A percentile compares a stretch with the other conserved stretches of the same genome.
These are phyloP conservation scores for Geotrichum phurueaensis DNA, from an alignment of 1,139 yeast species.

Conservation along the genomic window DNA sequence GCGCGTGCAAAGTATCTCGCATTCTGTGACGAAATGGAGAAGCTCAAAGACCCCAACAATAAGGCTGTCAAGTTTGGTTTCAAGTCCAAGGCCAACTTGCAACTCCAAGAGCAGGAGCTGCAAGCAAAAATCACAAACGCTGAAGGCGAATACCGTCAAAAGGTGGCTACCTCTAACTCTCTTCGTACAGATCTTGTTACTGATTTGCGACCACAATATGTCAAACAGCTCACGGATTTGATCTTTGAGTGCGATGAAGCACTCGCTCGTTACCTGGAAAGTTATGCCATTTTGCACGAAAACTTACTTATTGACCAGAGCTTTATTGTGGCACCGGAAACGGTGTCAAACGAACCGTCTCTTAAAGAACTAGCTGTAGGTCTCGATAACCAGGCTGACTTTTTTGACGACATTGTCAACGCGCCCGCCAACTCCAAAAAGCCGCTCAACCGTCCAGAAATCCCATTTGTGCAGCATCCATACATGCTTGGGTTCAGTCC, in stretches of 20 bases:
- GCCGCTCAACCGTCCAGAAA: conserved; percentile 36
- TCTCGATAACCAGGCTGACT: conserved; percentile 76
- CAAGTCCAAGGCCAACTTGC: conserved; percentile 72
- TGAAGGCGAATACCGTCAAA: conserved; percentile 76
- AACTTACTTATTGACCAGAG: conserved; percentile 80
- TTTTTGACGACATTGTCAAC: conserved; percentile 58
- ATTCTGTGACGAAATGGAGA: conserved; percentile 80
- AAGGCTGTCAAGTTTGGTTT: conserved; percentile 46
- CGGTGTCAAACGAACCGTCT: conserved; percentile 45
- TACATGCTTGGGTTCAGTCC: conserved; percentile 41
- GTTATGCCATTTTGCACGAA: conserved; percentile 83
- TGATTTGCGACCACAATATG: conserved; percentile 70
- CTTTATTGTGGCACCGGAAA: conserved; percentile 69
- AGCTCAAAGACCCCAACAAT: conserved; percentile 77
- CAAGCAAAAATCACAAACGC: conserved; percentile 74
- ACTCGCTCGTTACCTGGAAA: conserved; percentile 77
- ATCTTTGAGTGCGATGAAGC: conserved; percentile 86
- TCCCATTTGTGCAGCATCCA: conserved; percentile 75
- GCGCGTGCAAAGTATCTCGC: conserved; percentile 77
- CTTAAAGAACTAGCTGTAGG: conserved; percentile 72
- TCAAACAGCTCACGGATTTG: conserved; percentile 66
- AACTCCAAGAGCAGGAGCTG: conserved; percentile 80
- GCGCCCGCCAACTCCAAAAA: conserved; percentile 27
- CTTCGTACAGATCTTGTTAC: conserved; percentile 66
- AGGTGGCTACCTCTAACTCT: conserved; percentile 66